Evolutionary conservation across 2,329 filamentous ascomycete species (phyloP), one percentile per base, ranked within the genome.

Genomic region (Triangularia setosa): DNA sequence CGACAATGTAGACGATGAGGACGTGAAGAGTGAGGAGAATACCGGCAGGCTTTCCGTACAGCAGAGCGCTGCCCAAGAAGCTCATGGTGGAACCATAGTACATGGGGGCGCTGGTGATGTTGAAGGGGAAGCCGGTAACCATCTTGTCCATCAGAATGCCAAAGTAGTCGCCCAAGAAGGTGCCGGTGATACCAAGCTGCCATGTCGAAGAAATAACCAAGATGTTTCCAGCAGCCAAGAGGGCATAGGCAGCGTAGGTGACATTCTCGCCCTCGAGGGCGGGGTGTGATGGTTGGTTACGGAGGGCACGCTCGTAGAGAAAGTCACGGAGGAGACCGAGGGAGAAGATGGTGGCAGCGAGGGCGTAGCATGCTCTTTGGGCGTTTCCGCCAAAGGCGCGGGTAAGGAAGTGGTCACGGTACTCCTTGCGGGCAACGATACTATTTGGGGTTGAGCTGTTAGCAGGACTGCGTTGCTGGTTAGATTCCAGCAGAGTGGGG

Each of bases 161-260:
- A 75, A 98, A 99, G 83, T 99, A 99, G 81, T 99, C 95, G 71
- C 95, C 95, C 35, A 99, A 83, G 76, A 97, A 99, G 40, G 95
- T 99, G 68, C 95, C 95, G 0, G 93, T 97, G 73, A 99, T 87
- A 64, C 95, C 95, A 48, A 99, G 87, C 33, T 89, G 90, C 87
- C 88, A 97, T 79, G 96, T 98, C 66, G 91, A 95, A 33, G 90
- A 89, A 59, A 98, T 72, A 58, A 99, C 95, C 35, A 99, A 87
- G 60, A 90, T 78, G 77, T 97, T 97, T 64, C 95, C 95, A 40
- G 80, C 75, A 27, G 83, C 83, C 71, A 98, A 85, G 62, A 98
- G 85, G 4, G 80, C 84, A 68, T 89, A 89, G 52, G 91, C 92
- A 18, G 89, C 77, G 68, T 86, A 86, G 69, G 86, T 85, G 40